A percentile compares a stretch with the other conserved stretches of the same genome.
Conservation (phyloP, 352 stramenopile genomes). For the Blastocystis sp. region DNA sequence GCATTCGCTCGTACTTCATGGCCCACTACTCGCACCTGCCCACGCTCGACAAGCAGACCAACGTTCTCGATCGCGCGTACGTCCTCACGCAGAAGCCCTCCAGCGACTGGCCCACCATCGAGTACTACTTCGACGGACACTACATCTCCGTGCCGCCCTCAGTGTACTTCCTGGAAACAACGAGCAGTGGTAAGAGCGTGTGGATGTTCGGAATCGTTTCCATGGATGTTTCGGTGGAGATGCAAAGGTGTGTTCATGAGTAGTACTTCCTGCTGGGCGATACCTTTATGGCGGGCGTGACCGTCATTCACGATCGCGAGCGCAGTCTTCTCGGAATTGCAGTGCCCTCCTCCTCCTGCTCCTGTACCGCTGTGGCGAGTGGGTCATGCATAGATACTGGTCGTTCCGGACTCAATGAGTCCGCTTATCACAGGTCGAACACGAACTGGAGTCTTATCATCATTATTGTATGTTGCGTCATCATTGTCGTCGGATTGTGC, state of each 20-base stretch:
- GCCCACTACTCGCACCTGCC: conserved; percentile 1
- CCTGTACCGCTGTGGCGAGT: neutral
- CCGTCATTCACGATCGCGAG: neutral
- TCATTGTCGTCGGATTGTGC: neutral
- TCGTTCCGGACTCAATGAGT: neutral
- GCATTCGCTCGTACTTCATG: neutral
- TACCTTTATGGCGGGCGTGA: conserved; percentile 4
- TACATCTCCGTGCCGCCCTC: conserved; percentile 9
- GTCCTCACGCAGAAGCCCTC: neutral
- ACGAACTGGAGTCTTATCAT: neutral
- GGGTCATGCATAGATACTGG: neutral
- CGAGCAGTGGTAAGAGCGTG: neutral
- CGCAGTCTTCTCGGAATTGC: neutral
- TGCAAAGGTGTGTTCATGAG: neutral
- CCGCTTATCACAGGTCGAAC: neutral
- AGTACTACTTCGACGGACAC: conserved; percentile 12
- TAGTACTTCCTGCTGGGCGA: conserved; percentile 35
- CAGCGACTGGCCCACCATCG: neutral
- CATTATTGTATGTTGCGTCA: neutral
- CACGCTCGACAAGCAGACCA: neutral
- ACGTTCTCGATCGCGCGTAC: neutral
- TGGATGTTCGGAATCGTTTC: conserved; percentile 12
- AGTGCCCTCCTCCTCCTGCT: neutral
- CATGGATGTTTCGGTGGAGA: neutral
- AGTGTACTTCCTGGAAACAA: neutral